phyloP scores from a whole-genome alignment of 164 flowering plant genomes.

The Macadamia integrifolia region DNA sequence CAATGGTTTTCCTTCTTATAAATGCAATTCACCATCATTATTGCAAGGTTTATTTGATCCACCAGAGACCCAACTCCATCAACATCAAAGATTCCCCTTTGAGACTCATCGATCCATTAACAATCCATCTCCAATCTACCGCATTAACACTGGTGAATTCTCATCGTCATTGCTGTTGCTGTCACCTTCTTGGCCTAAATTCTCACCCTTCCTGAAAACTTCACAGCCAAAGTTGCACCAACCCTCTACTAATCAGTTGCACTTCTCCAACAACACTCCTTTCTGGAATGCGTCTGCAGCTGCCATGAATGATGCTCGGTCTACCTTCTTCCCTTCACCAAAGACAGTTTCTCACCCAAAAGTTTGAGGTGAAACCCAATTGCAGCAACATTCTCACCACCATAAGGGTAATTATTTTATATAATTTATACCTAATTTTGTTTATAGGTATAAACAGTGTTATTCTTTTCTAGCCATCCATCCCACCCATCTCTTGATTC shows the following conservation, averaged over 20 bases:
- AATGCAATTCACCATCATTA: slow-evolving; percentile 27
- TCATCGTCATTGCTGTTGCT: too few relatives aligned
- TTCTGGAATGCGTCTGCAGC: slow-evolving; percentile 35
- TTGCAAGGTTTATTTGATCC: slow-evolving; percentile 36
- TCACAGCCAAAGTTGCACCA: too few relatives aligned
- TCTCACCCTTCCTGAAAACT: too few relatives aligned
- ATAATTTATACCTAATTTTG: slow-evolving; percentile 1
- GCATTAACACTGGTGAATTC: slow-evolving; percentile 15
- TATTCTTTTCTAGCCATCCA: too few relatives aligned
- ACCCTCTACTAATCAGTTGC: too few relatives aligned
- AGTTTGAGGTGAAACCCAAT: slow-evolving; percentile 19
- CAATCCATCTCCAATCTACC: slow-evolving; percentile 10
- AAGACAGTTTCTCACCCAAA: slow-evolving; percentile 16
- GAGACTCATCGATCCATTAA: not conserved
- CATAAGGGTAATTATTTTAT: slow-evolving; percentile 34
- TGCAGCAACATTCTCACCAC: slow-evolving; percentile 19
- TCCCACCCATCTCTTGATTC: too few relatives aligned
- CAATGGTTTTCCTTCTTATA: slow-evolving; percentile 25
- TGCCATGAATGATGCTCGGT: slow-evolving; percentile 9
- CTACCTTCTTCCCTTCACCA: slow-evolving; percentile 17
- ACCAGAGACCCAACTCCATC: slow-evolving; percentile 25
- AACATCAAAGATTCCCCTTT: slow-evolving; percentile 9
- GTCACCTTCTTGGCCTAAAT: slow-evolving; percentile 20
- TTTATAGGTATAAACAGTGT: too few relatives aligned
- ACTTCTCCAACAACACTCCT: not conserved